Evolutionary conservation across 2,329 filamentous ascomycete genomes (phyloP).

Genomic region (Nannizzia gypsea): DNA sequence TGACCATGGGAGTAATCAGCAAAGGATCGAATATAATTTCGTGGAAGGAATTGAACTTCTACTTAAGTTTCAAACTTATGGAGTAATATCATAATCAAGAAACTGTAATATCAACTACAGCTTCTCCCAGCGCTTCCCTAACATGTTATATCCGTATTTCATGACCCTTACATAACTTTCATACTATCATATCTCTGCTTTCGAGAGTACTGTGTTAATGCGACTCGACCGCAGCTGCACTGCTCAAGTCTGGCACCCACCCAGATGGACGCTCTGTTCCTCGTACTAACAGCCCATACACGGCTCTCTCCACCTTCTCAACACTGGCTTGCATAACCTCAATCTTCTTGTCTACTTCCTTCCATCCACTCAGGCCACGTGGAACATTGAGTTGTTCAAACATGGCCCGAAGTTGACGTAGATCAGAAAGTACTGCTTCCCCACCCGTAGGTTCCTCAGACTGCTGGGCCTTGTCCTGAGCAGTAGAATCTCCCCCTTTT

Average conservation of each 20-base stretch:
- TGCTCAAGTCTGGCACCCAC: conserved; percentile 70
- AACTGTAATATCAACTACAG: background rate
- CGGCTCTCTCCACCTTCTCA: conserved; percentile 81
- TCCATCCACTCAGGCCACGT: conserved; percentile 41
- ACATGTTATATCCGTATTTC: background rate
- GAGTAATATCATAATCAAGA: background rate
- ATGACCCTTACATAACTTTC: background rate
- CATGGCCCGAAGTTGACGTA: conserved; percentile 62
- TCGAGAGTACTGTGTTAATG: conserved; percentile 20
- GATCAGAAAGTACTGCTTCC: conserved; percentile 56
- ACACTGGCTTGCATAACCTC: conserved; percentile 79
- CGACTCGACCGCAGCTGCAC: conserved; percentile 29
- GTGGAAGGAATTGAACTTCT: background rate
- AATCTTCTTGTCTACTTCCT: conserved; percentile 66
- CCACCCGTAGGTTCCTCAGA: conserved; percentile 31
- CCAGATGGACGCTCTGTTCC: conserved; percentile 82
- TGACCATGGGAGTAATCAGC: background rate
- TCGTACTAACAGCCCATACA: conserved; percentile 77
- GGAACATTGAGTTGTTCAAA: conserved; percentile 61
- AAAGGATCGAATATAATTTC: background rate
- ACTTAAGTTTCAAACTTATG: background rate
- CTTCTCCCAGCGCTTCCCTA: background rate
- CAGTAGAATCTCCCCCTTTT: conserved; percentile 10
- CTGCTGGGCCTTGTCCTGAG: conserved; percentile 13
- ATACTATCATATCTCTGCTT: background rate